Evolutionary conservation across 441 rosid genomes (phyloP).

Genomic region (Syzygium syzygioides): DNA sequence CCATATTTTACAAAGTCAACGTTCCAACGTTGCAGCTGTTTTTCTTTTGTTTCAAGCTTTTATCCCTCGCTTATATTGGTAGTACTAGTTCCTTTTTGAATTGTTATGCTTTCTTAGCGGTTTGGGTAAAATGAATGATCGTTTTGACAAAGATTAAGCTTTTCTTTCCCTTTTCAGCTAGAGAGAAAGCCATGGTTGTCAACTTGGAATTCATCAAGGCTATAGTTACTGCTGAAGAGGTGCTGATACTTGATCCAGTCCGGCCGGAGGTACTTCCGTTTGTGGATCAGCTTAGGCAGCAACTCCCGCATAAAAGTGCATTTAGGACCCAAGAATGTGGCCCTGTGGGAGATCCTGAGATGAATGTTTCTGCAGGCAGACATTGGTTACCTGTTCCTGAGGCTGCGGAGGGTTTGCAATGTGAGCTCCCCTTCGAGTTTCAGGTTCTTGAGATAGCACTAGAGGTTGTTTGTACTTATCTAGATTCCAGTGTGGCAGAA

Average conservation of each 20-base stretch:
- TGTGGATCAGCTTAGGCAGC: constrained; percentile 71
- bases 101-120: neutral
- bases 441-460: constrained; percentile 96
- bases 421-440: constrained; percentile 91
- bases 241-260: constrained; percentile 70
- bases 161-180: constrained; percentile 36
- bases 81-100: neutral
- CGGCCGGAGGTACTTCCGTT: constrained; percentile 74
- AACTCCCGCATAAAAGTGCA: constrained; percentile 49
- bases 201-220: constrained; percentile 87
- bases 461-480: constrained; percentile 66
- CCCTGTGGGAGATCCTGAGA: constrained; percentile 27
- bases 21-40: neutral
- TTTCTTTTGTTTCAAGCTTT: neutral
- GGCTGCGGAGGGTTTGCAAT: constrained; percentile 68
- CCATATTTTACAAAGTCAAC: neutral
- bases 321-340: constrained; percentile 26
- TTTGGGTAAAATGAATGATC: neutral
- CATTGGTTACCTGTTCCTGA: constrained; percentile 59
- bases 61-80: neutral
- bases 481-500: constrained; percentile 61
- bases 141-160: neutral
- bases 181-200: constrained; percentile 93
- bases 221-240: constrained; percentile 89
- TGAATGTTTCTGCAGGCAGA: constrained; percentile 34